Base-by-base conservation (phyloP, 192 early-diverging fungal genomes). In the Dissophora globulifera region DNA sequence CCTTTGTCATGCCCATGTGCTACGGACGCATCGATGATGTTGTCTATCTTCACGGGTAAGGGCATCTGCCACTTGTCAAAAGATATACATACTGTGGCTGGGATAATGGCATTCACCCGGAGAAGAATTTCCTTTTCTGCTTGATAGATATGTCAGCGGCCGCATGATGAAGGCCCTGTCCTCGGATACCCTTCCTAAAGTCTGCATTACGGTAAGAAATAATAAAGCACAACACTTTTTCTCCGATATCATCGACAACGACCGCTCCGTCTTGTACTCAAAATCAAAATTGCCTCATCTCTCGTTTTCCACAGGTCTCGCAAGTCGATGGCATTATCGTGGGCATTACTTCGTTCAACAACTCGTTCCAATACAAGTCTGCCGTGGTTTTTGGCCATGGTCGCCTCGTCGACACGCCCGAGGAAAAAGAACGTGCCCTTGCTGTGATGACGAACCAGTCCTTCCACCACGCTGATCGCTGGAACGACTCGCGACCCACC, bases 1-100 rank as follows among this genome's bases (percentile, higher is more conserved):
- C 85, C 0, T 66, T 75, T 47, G 85, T 86, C n/a, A 83, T 86
- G 48, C 85, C 85, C 15, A 86, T 86, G 85, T 82, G 72, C 42
- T 84, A 85, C 45, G 85, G 79, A 19, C 79, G 85, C 9, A 66
- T 62, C 17, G 84, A 76, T 5, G 69, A 83, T 59, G 74, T 45
- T 22, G 55, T 86, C 25, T 86, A 86, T 48, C n/a, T 86, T 20
- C 85, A 86, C 41, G 79, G 80, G 56, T 56, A 63, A 53, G 49
- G n/a, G n/a, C n/a, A n/a, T n/a, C n/a, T n/a, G n/a, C n/a, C n/a
- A n/a, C n/a, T n/a, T n/a, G n/a, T n/a, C n/a, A n/a, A n/a, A n/a
- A n/a, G n/a, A n/a, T n/a, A n/a, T n/a, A n/a, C n/a, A n/a, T n/a
- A n/a, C n/a, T n/a, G n/a, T n/a, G n/a, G n/a, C n/a, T n/a, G n/a